Conservation (phyloP, 2,329 filamentous ascomycete genomes). For the Colletotrichum eremochloae region DNA sequence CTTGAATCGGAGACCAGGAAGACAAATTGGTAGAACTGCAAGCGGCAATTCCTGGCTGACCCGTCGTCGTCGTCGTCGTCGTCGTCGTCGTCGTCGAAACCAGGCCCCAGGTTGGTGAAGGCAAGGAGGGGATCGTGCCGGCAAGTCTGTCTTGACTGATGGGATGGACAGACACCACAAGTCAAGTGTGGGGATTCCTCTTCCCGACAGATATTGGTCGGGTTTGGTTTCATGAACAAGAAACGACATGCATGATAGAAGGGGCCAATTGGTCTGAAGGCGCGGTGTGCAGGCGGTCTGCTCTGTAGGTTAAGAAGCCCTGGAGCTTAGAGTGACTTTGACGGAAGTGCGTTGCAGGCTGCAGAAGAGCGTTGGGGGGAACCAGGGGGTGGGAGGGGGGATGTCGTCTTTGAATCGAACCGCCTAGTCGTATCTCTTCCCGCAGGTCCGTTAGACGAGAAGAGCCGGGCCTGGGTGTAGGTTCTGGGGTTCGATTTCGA, state of each 20-base stretch:
- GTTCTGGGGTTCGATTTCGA: constrained; percentile 20
- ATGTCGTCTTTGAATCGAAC: constrained; percentile 35
- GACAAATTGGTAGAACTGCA: constrained; percentile 12
- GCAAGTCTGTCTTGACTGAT: constrained; percentile 36
- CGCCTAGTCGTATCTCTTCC: constrained; percentile 37
- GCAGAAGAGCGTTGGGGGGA: constrained; percentile 45
- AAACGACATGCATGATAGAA: constrained; percentile 63
- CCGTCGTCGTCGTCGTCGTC: constrained; percentile 17
- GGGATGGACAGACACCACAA: constrained; percentile 40
- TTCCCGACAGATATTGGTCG: constrained; percentile 50
- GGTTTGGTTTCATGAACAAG: constrained; percentile 58
- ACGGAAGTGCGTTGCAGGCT: constrained; percentile 42
- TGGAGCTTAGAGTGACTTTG: constrained; percentile 49
- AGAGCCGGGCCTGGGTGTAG: constrained; percentile 35
- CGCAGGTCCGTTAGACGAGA: constrained; percentile 44
- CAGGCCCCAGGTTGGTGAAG: constrained; percentile 34
- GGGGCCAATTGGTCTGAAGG: constrained; percentile 55
- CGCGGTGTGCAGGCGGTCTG: constrained; percentile 50
- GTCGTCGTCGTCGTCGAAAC: constrained; percentile 14
- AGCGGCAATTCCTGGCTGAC: constrained; percentile 17
- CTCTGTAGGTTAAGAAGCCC: constrained; percentile 52
- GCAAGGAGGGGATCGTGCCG: constrained; percentile 36
- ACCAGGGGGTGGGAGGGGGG: constrained; percentile 42
- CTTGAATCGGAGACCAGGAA: constrained; percentile 1
- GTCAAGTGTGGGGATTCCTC: constrained; percentile 48